Conservation (phyloP, 495 filamentous ascomycete genomes). For the Talaromyces liani region DNA sequence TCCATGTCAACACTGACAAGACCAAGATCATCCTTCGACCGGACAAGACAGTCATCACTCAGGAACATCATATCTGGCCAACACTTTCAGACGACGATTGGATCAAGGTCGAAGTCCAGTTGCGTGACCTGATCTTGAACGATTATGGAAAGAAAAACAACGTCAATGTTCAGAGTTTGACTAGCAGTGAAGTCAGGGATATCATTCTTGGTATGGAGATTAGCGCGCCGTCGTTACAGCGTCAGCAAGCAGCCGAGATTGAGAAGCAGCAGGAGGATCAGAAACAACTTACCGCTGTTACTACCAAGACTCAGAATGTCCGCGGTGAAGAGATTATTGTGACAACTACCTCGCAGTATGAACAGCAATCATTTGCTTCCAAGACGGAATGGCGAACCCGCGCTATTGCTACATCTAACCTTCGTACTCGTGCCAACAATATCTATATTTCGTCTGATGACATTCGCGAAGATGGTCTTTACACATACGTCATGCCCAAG, state of each 20-base stretch:
- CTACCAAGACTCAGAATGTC: conserved; percentile 96
- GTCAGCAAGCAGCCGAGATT: conserved; percentile 97
- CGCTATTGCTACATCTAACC: conserved; percentile 92
- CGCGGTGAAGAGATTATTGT: conserved; percentile 98
- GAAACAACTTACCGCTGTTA: conserved; percentile 92
- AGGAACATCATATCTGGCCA: conserved; percentile 99
- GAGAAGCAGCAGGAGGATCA: conserved; percentile 98
- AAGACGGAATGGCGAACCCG: conserved; percentile 99
- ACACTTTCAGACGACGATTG: conserved; percentile 91
- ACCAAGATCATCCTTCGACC: conserved; percentile 96
- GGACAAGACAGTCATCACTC: conserved; percentile 96
- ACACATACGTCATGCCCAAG: conserved; percentile 97
- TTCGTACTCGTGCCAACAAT: conserved; percentile 92
- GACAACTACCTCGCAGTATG: conserved; percentile 93
- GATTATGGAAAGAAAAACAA: conserved; percentile 99
- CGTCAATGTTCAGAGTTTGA: conserved; percentile 94
- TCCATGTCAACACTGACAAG: conserved; percentile 98
- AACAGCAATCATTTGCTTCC: conserved; percentile 94
- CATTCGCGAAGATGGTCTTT: conserved; percentile 67
- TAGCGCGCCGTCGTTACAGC: conserved; percentile 93
- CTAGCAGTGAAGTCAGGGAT: conserved; percentile 92
- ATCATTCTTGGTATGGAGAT: conserved; percentile 99
- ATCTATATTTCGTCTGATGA: conserved; percentile 97
- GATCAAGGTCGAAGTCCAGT: conserved; percentile 96
- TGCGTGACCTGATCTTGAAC: conserved; percentile 93